Evolutionary conservation across 1,139 yeast genomes (phyloP).

Genomic region (Suhomyces taliae): DNA sequence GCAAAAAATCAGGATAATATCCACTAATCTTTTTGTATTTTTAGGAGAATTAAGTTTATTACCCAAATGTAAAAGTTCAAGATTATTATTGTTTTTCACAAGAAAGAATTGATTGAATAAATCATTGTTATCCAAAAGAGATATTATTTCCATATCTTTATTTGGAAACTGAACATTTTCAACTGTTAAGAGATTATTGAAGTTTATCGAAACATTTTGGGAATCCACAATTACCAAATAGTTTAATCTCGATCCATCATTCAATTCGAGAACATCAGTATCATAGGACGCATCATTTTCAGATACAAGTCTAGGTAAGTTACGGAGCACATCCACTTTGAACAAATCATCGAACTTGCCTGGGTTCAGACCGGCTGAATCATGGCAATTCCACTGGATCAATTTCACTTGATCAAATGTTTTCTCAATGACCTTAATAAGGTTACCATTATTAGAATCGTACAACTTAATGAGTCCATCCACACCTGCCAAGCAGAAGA

Average conservation of each 20-base stretch:
- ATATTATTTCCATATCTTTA: conserved; percentile 12
- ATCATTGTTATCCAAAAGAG: conserved; percentile 21
- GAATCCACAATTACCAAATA: conserved; percentile 30
- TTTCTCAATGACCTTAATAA: conserved; percentile 26
- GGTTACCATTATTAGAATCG: conserved; percentile 49
- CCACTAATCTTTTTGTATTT: conserved; percentile 18
- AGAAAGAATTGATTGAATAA: conserved; percentile 35
- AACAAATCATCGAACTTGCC: conserved; percentile 21
- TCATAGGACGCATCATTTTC: conserved; percentile 8
- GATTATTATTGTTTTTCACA: conserved; percentile 12
- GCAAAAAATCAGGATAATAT: conserved; percentile 29
- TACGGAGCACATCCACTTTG: conserved; percentile 25
- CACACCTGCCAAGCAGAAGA: conserved; percentile 45
- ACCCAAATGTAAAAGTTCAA: conserved; percentile 16
- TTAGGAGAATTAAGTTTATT: conserved; percentile 10
- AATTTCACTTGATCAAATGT: conserved; percentile 22
- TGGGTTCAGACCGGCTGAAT: neutral
- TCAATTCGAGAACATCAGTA: conserved; percentile 13
- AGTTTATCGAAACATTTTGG: conserved; percentile 26
- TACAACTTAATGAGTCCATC: conserved; percentile 48
- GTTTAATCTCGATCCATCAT: conserved; percentile 17
- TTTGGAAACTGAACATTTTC: conserved; percentile 20
- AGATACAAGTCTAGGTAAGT: conserved; percentile 27
- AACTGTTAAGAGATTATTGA: conserved; percentile 34
- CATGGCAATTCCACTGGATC: conserved; percentile 25